Evolutionary conservation across 2,329 filamentous ascomycete species (phyloP), one percentile per base, ranked within the genome.

Genomic region (Colletotrichum noveboracense): DNA sequence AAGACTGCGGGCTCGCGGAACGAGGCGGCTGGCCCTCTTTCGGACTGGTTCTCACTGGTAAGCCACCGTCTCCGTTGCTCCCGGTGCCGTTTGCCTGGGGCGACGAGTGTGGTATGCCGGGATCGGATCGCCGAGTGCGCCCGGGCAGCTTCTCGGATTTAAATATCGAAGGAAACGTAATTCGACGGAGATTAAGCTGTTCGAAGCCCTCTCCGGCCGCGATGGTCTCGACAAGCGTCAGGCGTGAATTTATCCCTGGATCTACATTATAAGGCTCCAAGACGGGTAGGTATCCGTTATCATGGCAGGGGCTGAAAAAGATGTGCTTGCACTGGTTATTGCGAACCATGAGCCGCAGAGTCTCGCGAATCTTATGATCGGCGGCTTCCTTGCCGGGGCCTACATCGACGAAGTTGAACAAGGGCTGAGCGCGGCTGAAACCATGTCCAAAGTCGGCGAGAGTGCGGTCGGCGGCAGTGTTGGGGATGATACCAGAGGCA

Each of bases 361-460:
- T 79, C 78, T 83, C 82, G 10, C 81, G 80, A 34, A 82, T 81
- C 69, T 83, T 83, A 70, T 82, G 78, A 30, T 83, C 82, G 24
- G 83, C 80, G 71, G 80, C 80, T 62, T 83, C 82, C 66, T 84
- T 83, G 34, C 81, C 83, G 43, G 76, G 77, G 55, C 82, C 82
- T 18, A 84, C 81, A 67, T 84, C 82, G 60, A 81, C 79, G 66
- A 84, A 82, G 60, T 79, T 80, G 76, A 83, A 84, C 9, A 84
- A 78, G 1, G 81, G 79, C 65, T 83, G 81, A 30, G 82, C 79
- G 14, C 80, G 80, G 36, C 80, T 79, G 56, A 84, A 84, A 10
- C 80, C 80, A 30, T 79, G 79, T 32, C 79, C 81, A 73, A 84
- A 84, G 32, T 79, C 80, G 43, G 79, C 68, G 9, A 84, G 76